Percentiles rank a stretch among this genome's conserved stretches.
These are phyloP conservation scores for Oryza glumipatula DNA, from an alignment of 176 grass and related monocot genomes.

Conservation along the genomic window DNA sequence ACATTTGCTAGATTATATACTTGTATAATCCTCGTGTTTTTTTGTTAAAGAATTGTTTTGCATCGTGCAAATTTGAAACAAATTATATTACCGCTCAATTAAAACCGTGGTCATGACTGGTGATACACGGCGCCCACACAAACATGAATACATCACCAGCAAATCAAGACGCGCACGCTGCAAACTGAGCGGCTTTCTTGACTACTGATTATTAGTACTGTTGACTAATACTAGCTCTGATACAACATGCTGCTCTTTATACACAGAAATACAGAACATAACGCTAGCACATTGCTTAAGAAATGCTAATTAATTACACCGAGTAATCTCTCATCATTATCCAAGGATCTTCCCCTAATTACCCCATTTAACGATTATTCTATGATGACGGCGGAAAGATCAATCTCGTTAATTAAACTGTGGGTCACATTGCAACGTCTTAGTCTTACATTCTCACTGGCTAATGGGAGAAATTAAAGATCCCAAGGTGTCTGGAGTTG, in stretches of 20 bases:
- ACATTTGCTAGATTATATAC: too few species aligned
- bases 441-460: background rate
- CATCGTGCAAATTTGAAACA: background rate
- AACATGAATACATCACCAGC: background rate
- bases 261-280: background rate
- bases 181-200: slow-evolving; percentile 14
- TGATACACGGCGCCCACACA: background rate
- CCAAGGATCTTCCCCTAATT: background rate
- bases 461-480: background rate
- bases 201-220: background rate
- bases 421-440: background rate
- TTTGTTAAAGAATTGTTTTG: too few species aligned
- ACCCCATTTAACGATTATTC: slow-evolving; percentile 7
- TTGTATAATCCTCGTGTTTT: too few species aligned
- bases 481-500: slow-evolving; percentile 21
- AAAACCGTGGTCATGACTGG: slow-evolving; percentile 2
- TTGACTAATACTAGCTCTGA: too few species aligned
- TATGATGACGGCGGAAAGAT: slow-evolving; percentile 15
- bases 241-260: background rate
- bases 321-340: background rate
- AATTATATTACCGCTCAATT: background rate
- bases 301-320: background rate
- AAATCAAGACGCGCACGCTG: background rate
- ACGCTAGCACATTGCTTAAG: background rate
- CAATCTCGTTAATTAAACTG: background rate